Percentiles rank a stretch among this genome's conserved stretches.
phyloP scores from a whole-genome alignment of 1,284 basidiomycete species.

The Veloboletus limbatus region DNA sequence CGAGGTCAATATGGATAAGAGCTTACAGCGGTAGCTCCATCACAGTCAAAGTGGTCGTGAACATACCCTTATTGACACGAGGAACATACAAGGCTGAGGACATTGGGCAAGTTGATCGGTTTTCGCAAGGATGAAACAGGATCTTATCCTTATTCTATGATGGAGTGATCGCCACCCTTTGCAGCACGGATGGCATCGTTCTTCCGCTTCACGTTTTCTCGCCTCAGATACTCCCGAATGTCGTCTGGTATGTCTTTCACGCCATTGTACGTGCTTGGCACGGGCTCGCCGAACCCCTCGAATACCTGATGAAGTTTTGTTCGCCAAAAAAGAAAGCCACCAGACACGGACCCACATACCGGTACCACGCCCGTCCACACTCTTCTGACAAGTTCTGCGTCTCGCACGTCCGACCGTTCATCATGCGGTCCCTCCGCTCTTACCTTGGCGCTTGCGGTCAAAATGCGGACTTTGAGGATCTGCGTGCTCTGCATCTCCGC shows the following conservation, averaged over 20 bases:
- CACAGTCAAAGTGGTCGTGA: no score
- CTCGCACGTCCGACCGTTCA: slow-evolving; percentile 19
- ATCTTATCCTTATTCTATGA: background rate
- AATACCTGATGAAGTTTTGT: slow-evolving; percentile 23
- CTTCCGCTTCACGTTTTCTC: slow-evolving; percentile 24
- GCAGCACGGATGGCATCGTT: slow-evolving; percentile 20
- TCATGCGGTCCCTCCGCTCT: slow-evolving; percentile 26
- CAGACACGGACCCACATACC: slow-evolving; percentile 10
- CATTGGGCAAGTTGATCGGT: no score
- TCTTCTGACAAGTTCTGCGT: slow-evolving; percentile 11
- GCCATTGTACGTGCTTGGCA: slow-evolving; percentile 23
- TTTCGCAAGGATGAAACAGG: no score
- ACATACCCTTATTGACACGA: no score
- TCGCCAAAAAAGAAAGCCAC: background rate
- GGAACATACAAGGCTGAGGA: no score
- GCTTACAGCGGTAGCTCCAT: no score
- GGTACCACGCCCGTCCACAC: slow-evolving; percentile 30
- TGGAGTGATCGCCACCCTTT: slow-evolving; percentile 5
- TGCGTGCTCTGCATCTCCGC: slow-evolving; percentile 25
- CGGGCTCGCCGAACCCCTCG: slow-evolving; percentile 26
- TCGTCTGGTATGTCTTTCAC: slow-evolving; percentile 17
- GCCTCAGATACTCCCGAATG: slow-evolving; percentile 23
- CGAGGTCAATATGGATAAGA: no score
- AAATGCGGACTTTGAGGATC: slow-evolving; percentile 24
- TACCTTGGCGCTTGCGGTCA: slow-evolving; percentile 25